Conservation (phyloP, 2,329 filamentous ascomycete genomes). For the Fusarium acutatum region DNA sequence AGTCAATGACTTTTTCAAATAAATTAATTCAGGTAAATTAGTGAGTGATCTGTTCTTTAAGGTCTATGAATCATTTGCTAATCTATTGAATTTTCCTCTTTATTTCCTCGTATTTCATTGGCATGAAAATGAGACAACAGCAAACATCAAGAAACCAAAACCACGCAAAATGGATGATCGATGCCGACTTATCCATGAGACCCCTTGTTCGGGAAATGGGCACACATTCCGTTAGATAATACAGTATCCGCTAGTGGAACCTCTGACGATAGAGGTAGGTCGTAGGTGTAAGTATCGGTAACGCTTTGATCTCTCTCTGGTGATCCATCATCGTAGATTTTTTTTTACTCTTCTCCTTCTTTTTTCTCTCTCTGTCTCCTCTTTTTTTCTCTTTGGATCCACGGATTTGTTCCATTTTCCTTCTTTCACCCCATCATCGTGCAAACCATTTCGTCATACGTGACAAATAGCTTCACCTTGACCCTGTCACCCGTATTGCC, state of each 20-base stretch:
- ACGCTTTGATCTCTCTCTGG: conserved; percentile 24
- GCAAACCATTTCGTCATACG: conserved; percentile 24
- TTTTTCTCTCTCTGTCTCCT: not conserved
- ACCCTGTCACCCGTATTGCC: not conserved
- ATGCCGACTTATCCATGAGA: conserved; percentile 42
- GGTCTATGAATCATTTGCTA: not conserved
- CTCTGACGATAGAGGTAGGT: conserved; percentile 10
- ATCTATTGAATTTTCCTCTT: not conserved
- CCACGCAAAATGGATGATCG: conserved; percentile 23
- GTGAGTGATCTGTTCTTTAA: not conserved
- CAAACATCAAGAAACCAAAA: not conserved
- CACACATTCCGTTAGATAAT: conserved; percentile 44
- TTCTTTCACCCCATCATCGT: conserved; percentile 14
- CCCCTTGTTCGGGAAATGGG: conserved; percentile 37
- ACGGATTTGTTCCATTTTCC: conserved; percentile 28
- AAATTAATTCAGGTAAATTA: not conserved
- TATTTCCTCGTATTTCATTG: not conserved
- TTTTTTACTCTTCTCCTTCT: not conserved
- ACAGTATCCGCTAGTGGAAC: conserved; percentile 32
- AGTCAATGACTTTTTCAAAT: not conserved
- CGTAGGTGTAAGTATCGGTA: not conserved
- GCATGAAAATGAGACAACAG: not conserved
- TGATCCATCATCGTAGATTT: not conserved
- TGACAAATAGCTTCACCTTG: conserved; percentile 35
- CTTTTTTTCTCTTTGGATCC: not conserved